Evolutionary conservation across 768 basidiomycete species (phyloP), one percentile per base, ranked within the genome.

Genomic region (Candolleomyces efflorescens): DNA sequence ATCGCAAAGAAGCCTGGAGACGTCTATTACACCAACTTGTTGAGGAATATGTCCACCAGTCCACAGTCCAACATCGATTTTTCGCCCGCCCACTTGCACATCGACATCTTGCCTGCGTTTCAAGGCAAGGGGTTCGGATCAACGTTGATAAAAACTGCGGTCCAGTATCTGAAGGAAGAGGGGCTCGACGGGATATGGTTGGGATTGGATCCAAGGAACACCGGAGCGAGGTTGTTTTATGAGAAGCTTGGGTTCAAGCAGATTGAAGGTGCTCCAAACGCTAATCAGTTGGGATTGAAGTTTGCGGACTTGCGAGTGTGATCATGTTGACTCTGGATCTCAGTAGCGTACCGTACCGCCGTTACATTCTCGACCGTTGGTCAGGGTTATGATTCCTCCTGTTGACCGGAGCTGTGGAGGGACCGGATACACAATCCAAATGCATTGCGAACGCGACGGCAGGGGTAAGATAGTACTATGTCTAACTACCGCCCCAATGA

Each of bases 81-180:
- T 65, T 84, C 89, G 17, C 80, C 84, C 11, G 89, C 89, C 9
- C 89, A 92, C 69, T 61, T 92, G 62, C 90, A 92, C 67, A 85
- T 92, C 64, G 75, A 92, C 62, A 82, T 92, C 55, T 65, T 91
- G 63, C 78, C 84, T 23, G 76, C 75, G 44, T 82, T 88, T 66
- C 89, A 89, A 68, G 73, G 81, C 55, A 79, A 79, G 60, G 89
- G 89, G 22, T 89, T 84, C 83, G 90, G 89, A n/a, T 78, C 76
- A 66, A 82, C 70, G 67, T 67, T 92, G 62, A 82, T 91, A 37
- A 75, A 69, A 46, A 70, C 63, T 36, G 86, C 81, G 3, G 77
- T 88, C 23, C 72, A 74, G 46, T 74, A 82, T 71, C 68, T 92
- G 64, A 79, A 73, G 59, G 75, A 64, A 32, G 73, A 80, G 49